Conservation (phyloP, 108 stramenopile genomes). For the Pseudonitzschia delicatissima region DNA sequence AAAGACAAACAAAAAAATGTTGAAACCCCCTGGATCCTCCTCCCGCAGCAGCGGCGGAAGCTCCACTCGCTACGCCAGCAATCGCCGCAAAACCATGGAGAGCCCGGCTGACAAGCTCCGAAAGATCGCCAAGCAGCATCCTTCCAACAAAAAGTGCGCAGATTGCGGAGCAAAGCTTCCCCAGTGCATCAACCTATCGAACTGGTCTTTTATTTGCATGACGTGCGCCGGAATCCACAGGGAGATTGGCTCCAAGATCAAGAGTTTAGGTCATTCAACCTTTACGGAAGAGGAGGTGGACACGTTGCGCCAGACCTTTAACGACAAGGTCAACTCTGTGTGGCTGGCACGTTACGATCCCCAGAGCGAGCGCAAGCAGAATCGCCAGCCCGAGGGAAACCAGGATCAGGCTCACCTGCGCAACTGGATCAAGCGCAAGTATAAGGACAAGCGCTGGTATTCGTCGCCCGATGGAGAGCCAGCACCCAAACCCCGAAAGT, state of each 20-base stretch:
- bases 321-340: slow-evolving; percentile 65
- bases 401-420: slow-evolving; percentile 54
- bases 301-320: slow-evolving; percentile 41
- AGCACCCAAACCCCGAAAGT: neutral
- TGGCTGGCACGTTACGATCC: slow-evolving; percentile 69
- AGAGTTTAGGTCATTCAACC: slow-evolving; percentile 74
- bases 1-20: too few relatives aligned
- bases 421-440: slow-evolving; percentile 75
- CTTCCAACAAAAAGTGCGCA: slow-evolving; percentile 75
- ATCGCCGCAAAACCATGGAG: slow-evolving; percentile 39
- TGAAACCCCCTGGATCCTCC: slow-evolving; percentile 39
- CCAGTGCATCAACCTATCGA: slow-evolving; percentile 69
- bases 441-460: slow-evolving; percentile 68
- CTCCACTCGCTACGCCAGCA: slow-evolving; percentile 13
- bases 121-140: slow-evolving; percentile 43
- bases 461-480: neutral
- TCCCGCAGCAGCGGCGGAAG: slow-evolving; percentile 8
- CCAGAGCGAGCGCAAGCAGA: slow-evolving; percentile 31
- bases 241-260: slow-evolving; percentile 74
- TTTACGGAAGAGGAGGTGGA: slow-evolving; percentile 74
- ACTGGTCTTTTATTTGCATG: slow-evolving; percentile 77
- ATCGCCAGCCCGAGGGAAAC: slow-evolving; percentile 60
- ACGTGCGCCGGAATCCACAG: slow-evolving; percentile 79
- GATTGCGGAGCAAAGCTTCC: slow-evolving; percentile 77
- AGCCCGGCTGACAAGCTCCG: slow-evolving; percentile 44